phyloP scores from a whole-genome alignment of 306 rosid species.

The Morella rubra region DNA sequence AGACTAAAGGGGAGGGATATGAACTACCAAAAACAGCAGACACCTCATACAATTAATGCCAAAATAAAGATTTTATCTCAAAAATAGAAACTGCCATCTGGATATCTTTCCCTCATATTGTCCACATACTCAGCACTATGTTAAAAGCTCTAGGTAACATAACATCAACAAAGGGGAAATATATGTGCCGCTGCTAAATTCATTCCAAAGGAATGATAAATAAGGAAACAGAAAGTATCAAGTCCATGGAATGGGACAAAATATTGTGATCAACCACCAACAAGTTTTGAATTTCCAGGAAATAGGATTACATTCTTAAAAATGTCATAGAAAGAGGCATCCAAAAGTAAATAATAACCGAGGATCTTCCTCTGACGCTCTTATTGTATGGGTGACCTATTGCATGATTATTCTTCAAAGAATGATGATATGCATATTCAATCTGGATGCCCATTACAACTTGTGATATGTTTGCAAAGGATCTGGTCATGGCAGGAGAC shows the following conservation, averaged over 20 bases:
- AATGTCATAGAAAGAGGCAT: neutral
- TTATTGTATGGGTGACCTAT: no score
- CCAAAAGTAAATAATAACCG: neutral
- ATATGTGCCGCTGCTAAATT: neutral
- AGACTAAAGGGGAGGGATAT: no score
- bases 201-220: neutral
- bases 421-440: no score
- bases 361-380: no score
- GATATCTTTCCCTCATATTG: no score
- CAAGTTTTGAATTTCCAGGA: neutral
- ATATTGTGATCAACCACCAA: no score
- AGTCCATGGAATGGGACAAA: neutral
- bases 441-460: no score
- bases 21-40: constrained; percentile 27
- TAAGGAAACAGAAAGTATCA: neutral
- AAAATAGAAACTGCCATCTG: no score
- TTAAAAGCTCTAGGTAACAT: neutral
- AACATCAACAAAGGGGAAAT: neutral
- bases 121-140: neutral
- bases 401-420: no score
- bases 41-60: no score
- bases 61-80: neutral
- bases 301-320: neutral
- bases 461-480: no score
- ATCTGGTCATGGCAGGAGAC: no score